Evolutionary conservation across 495 filamentous ascomycete genomes (phyloP).

Genomic region (Tuber microsphaerosporum): DNA sequence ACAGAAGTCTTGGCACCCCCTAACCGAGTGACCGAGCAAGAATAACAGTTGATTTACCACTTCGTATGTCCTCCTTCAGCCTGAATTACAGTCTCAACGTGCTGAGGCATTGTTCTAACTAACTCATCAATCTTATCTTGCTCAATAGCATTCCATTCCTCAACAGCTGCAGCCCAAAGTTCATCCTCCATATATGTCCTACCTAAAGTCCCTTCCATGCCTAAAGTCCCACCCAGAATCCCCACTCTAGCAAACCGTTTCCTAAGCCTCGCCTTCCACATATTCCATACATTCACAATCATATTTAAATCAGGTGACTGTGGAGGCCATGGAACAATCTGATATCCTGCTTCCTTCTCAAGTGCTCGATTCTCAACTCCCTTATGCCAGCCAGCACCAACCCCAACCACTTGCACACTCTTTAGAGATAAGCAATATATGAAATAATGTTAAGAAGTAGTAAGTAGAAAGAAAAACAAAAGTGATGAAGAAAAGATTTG

Average conservation of each 20-base stretch:
- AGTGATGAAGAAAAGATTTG: too few species aligned
- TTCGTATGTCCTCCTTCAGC: slow-evolving; percentile 7
- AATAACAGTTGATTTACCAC: not conserved
- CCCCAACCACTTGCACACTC: too few species aligned
- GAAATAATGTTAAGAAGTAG: too few species aligned
- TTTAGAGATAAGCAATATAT: too few species aligned
- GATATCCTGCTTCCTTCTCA: not conserved
- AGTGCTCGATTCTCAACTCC: not conserved
- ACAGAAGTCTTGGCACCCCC: not conserved
- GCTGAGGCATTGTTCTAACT: not conserved
- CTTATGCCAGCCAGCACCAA: not conserved
- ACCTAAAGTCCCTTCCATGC: too few species aligned
- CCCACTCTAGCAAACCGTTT: too few species aligned
- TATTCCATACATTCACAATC: too few species aligned
- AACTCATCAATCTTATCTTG: not conserved
- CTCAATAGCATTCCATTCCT: not conserved
- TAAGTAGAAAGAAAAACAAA: too few species aligned
- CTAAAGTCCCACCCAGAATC: too few species aligned
- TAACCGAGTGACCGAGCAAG: not conserved
- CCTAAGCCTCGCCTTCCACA: too few species aligned
- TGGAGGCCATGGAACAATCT: too few species aligned
- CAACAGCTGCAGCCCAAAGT: not conserved
- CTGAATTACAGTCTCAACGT: slow-evolving; percentile 7
- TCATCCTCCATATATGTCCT: not conserved
- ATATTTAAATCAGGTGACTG: too few species aligned